A percentile compares a stretch with the other conserved stretches of the same genome.
Evolutionary conservation across 441 rosid genomes (phyloP).

Genomic region (Rhodomyrtus psidioides): DNA sequence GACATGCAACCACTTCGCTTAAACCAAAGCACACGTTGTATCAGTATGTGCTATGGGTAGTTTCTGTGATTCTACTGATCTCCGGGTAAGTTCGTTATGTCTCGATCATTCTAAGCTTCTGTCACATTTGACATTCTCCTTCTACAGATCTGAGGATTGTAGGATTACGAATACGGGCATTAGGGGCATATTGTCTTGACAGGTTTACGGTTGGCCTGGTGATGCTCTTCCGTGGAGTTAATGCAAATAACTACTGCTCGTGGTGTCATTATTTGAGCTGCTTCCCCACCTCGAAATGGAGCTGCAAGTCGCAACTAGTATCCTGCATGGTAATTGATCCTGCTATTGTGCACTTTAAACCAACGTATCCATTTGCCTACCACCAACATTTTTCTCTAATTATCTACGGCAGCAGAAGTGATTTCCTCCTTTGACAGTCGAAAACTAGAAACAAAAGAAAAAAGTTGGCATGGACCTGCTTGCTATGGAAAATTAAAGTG

Average conservation of each 20-base stretch:
- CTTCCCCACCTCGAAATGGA: slow-evolving; percentile 64
- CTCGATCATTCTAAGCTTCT: not conserved
- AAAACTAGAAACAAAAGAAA: not conserved
- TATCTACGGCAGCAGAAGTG: not conserved
- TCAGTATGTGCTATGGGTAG: slow-evolving; percentile 63
- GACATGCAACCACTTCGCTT: slow-evolving; percentile 28
- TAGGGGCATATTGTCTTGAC: slow-evolving; percentile 1
- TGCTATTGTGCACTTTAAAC: not conserved
- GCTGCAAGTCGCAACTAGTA: slow-evolving; percentile 47
- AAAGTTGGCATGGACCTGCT: not conserved
- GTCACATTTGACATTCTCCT: not conserved
- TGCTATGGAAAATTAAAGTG: not conserved
- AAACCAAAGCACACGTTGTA: slow-evolving; percentile 72
- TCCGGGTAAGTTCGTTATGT: slow-evolving; percentile 38
- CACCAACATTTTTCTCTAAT: not conserved
- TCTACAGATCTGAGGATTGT: not conserved
- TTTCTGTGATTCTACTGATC: slow-evolving; percentile 43
- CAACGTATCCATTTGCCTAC: not conserved
- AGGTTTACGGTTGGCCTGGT: slow-evolving; percentile 49
- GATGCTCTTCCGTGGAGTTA: slow-evolving; percentile 42
- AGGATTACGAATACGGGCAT: not conserved
- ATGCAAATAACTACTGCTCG: slow-evolving; percentile 56
- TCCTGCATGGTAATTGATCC: slow-evolving; percentile 47
- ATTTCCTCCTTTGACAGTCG: not conserved
- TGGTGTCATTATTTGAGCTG: slow-evolving; percentile 92